Percentiles rank a stretch among this genome's conserved stretches.
Conservation (phyloP, 192 early-diverging fungal genomes). For the Polychytrium aggregatum region DNA sequence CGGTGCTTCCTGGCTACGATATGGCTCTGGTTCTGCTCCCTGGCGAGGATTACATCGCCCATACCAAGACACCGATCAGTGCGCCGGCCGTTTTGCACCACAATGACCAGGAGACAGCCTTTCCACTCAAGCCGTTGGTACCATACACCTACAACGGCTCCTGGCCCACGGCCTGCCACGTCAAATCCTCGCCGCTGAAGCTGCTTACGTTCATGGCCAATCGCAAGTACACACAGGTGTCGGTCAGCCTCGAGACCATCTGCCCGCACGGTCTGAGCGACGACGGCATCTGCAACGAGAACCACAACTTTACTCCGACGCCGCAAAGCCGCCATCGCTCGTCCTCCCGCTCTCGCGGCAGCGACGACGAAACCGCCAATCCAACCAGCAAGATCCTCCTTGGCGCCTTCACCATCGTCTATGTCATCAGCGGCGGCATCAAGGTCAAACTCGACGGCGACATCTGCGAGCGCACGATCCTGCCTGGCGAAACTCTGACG, state of each 20-base stretch:
- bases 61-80: constrained; percentile 3
- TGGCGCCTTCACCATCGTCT: constrained; percentile 38
- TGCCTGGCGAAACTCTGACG: constrained; percentile 36
- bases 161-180: constrained; percentile 28
- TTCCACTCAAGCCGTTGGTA: constrained; percentile 36
- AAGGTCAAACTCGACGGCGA: constrained; percentile 18
- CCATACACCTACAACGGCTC: constrained; percentile 51
- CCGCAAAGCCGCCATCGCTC: constrained; percentile 1
- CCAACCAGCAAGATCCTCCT: constrained; percentile 33
- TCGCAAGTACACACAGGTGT: constrained; percentile 9
- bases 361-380: background rate
- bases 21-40: constrained; percentile 27
- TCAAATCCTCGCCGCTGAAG: constrained; percentile 14
- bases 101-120: constrained; percentile 34
- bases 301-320: constrained; percentile 9
- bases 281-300: constrained; percentile 19
- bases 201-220: constrained; percentile 32
- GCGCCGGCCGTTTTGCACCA: constrained; percentile 35
- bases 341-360: too few relatives aligned
- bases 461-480: constrained; percentile 9
- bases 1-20: constrained; percentile 51
- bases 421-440: constrained; percentile 45
- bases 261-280: constrained; percentile 25
- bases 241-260: constrained; percentile 25
- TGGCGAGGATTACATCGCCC: background rate